Conservation (phyloP, 345 rosid genomes). For the Clausena lansium region DNA sequence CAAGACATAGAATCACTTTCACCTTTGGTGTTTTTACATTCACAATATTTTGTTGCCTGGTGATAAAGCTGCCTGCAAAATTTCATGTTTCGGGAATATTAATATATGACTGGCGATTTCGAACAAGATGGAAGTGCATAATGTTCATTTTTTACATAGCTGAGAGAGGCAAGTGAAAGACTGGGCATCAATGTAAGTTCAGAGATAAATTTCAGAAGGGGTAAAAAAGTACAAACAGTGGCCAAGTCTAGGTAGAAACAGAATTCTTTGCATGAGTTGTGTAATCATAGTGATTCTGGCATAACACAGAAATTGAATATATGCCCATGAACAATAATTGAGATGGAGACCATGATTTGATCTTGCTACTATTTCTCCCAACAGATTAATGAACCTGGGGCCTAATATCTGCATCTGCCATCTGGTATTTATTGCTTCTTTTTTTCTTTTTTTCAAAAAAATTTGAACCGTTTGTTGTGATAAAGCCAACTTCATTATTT, state of each 20-base stretch:
- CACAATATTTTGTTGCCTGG: background rate
- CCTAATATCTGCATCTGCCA: background rate
- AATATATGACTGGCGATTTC: background rate
- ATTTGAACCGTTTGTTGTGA: background rate
- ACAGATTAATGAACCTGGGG: conserved; percentile 21
- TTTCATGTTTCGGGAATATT: background rate
- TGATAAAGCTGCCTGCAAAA: background rate
- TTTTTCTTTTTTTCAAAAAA: background rate
- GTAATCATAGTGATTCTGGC: conserved; percentile 6
- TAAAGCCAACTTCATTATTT: background rate
- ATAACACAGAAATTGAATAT: conserved; percentile 12
- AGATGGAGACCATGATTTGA: conserved; percentile 23
- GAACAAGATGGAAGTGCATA: background rate
- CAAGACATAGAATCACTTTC: background rate
- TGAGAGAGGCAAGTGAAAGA: background rate
- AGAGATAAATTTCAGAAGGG: background rate
- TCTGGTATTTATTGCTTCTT: background rate
- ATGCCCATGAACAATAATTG: conserved; percentile 21
- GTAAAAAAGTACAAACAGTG: background rate
- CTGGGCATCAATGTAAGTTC: background rate
- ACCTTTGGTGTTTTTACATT: background rate
- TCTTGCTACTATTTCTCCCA: conserved; percentile 1
- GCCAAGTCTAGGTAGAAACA: background rate
- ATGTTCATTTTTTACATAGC: background rate
- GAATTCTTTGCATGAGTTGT: background rate